Conservation (phyloP, 2,329 filamentous ascomycete species). For the Penicillium expansum region DNA sequence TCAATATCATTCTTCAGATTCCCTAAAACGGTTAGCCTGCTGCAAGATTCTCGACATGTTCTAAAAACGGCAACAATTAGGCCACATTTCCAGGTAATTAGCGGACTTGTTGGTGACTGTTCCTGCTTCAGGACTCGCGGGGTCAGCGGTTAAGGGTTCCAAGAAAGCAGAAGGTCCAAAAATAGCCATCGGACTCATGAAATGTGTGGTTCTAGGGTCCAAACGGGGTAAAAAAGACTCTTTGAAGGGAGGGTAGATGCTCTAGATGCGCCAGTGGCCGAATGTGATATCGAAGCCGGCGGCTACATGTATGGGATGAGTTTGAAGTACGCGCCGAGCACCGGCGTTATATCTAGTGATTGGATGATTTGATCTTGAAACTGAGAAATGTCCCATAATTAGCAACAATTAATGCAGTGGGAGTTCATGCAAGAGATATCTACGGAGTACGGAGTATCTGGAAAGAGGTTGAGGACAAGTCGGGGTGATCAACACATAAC, state of each 20-base stretch:
- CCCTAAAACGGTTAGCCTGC: slow-evolving; percentile 21
- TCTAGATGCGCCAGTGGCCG: slow-evolving; percentile 4
- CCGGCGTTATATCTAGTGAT: slow-evolving; percentile 14
- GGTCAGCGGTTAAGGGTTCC: slow-evolving; percentile 18
- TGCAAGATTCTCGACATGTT: slow-evolving; percentile 25
- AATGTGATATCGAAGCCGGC: slow-evolving; percentile 23
- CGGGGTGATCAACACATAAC: not conserved
- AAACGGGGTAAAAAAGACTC: not conserved
- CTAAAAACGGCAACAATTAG: slow-evolving; percentile 31
- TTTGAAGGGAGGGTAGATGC: slow-evolving; percentile 2
- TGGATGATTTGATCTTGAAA: slow-evolving; percentile 2
- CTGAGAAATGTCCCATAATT: slow-evolving; percentile 25
- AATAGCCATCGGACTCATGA: slow-evolving; percentile 18
- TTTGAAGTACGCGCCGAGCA: slow-evolving; percentile 24
- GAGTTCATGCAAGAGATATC: not conserved
- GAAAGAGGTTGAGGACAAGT: not conserved
- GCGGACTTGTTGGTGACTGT: slow-evolving; percentile 15
- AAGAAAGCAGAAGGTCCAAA: slow-evolving; percentile 15
- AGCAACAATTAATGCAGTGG: slow-evolving; percentile 14
- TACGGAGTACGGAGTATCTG: not conserved
- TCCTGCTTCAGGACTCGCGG: slow-evolving; percentile 21
- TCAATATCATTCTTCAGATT: slow-evolving; percentile 28
- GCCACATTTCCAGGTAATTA: slow-evolving; percentile 26
- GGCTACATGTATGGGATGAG: slow-evolving; percentile 23
- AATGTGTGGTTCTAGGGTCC: slow-evolving; percentile 9